These are phyloP conservation scores for Yarrowia osloensis DNA, from an alignment of 805 yeast genomes.

Conservation along the genomic window DNA sequence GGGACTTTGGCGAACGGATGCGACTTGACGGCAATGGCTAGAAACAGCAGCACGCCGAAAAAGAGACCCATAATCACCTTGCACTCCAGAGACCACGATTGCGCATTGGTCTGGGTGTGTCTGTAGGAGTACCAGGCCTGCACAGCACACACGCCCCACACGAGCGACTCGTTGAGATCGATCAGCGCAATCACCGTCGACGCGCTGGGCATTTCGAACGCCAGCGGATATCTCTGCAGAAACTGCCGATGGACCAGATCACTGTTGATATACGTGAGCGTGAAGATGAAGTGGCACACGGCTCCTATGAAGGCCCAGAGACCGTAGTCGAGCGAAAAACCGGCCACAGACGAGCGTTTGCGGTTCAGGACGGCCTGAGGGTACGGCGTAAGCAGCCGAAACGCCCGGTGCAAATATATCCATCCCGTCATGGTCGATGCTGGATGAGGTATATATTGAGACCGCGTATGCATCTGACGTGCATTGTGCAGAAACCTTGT, in stretches of 20 bases:
- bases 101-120: slow-evolving; percentile 14
- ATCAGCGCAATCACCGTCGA: background rate
- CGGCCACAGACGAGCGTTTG: slow-evolving; percentile 28
- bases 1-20: slow-evolving; percentile 14
- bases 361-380: slow-evolving; percentile 9
- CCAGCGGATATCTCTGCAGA: slow-evolving; percentile 1
- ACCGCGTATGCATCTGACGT: background rate
- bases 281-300: slow-evolving; percentile 1
- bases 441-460: slow-evolving; percentile 6
- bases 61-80: slow-evolving; percentile 19
- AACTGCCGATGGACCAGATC: slow-evolving; percentile 1
- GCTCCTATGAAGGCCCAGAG: slow-evolving; percentile 23
- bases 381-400: slow-evolving; percentile 8
- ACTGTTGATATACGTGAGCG: background rate
- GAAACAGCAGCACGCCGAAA: background rate
- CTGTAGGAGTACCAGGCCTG: slow-evolving; percentile 9
- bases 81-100: slow-evolving; percentile 26
- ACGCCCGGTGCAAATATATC: background rate
- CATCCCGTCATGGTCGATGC: slow-evolving; percentile 1
- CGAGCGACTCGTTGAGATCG: background rate
- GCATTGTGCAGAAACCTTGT: background rate
- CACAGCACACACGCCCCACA: background rate
- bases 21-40: background rate
- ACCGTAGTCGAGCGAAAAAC: slow-evolving; percentile 26
- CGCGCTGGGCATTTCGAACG: slow-evolving; percentile 7